These are phyloP conservation scores for Loxodes magnus DNA, from an alignment of 73 alveolate genomes.

Conservation along the genomic window DNA sequence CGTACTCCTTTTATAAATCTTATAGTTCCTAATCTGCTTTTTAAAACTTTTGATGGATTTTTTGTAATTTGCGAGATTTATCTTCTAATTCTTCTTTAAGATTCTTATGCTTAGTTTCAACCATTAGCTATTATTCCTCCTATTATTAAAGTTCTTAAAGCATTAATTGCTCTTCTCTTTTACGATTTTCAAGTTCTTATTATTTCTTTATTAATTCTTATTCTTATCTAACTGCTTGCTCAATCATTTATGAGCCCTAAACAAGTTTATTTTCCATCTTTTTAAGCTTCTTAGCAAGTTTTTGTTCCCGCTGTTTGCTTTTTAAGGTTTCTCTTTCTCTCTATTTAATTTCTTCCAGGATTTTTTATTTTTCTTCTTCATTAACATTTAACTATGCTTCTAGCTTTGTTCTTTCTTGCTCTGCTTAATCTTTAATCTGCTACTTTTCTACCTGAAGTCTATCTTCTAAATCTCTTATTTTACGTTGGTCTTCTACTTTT, in stretches of 20 bases:
- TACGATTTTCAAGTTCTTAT: conserved; percentile 39
- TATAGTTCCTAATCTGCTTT: conserved; percentile 39
- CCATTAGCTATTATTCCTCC: conserved; percentile 41
- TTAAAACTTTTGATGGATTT: conserved; percentile 35
- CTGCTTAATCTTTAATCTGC: conserved; percentile 41
- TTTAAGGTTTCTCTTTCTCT: conserved; percentile 53
- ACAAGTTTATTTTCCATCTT: conserved; percentile 72
- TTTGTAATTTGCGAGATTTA: conserved; percentile 43
- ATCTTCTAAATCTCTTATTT: conserved; percentile 15
- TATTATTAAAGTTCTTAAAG: conserved; percentile 40
- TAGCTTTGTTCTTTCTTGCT: conserved; percentile 42
- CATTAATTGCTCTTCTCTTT: conserved; percentile 35
- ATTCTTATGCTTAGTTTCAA: conserved; percentile 30
- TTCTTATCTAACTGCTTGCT: conserved; percentile 68
- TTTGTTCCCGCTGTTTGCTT: conserved; percentile 46
- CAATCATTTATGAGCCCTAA: conserved; percentile 59
- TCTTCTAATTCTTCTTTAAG: conserved; percentile 61
- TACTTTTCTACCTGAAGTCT: not conserved
- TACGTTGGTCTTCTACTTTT: conserved; percentile 12
- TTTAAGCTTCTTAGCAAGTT: conserved; percentile 56
- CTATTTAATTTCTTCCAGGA: conserved; percentile 57
- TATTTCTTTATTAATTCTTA: conserved; percentile 55
- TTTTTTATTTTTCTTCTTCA: conserved; percentile 68
- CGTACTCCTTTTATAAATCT: conserved; percentile 51
- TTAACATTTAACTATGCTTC: conserved; percentile 67